phyloP scores from a whole-genome alignment of 2,329 filamentous ascomycete species.

The Monosporascus sp. region DNA sequence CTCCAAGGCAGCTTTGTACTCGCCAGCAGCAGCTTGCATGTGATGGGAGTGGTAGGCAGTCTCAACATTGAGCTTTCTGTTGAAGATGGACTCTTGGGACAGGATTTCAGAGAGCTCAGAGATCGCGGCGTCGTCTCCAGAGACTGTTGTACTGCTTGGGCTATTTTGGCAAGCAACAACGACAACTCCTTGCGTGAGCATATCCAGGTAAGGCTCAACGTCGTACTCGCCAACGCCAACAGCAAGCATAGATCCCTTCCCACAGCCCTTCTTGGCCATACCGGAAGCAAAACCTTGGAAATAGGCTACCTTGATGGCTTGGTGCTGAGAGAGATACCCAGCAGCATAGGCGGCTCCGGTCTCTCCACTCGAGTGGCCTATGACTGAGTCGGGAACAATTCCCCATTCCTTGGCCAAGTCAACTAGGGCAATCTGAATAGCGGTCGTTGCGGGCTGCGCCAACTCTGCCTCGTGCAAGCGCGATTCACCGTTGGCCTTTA shows the following conservation, averaged over 20 bases:
- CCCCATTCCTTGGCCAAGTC: neutral
- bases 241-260: conserved; percentile 18
- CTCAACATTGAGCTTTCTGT: conserved; percentile 5
- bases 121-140: conserved; percentile 13
- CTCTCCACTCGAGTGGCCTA: conserved; percentile 7
- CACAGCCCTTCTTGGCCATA: neutral
- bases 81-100: conserved; percentile 13
- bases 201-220: conserved; percentile 6
- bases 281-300: conserved; percentile 2
- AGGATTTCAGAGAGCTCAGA: neutral
- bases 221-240: conserved; percentile 12
- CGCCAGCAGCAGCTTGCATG: conserved; percentile 12
- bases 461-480: neutral
- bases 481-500: conserved; percentile 17
- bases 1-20: conserved; percentile 10
- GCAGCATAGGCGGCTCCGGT: conserved; percentile 6
- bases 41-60: conserved; percentile 19
- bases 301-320: conserved; percentile 1
- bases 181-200: conserved; percentile 8
- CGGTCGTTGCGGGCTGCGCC: conserved; percentile 2
- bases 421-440: conserved; percentile 5
- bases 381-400: neutral
- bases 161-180: conserved; percentile 19
- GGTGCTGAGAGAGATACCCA: neutral
- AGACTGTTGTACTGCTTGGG: conserved; percentile 18